Evolutionary conservation across 225 moss, liverwort and hornwort genomes (phyloP), one percentile per base, ranked within the genome.

Genomic region (Climacium dendroides): DNA sequence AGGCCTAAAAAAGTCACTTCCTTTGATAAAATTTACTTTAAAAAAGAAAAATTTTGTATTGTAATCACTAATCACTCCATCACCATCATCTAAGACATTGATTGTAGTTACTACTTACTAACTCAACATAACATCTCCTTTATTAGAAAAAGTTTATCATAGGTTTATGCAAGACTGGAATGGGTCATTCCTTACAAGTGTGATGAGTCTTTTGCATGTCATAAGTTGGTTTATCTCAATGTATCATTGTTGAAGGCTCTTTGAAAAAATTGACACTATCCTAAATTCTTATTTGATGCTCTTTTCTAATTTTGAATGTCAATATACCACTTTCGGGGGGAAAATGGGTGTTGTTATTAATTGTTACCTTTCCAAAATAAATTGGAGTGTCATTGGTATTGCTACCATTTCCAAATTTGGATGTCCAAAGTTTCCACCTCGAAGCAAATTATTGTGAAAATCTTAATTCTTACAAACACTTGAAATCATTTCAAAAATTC

Each of bases 141-240:
- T 66, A n/a, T 22, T 66, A 37, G 37, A 37, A 37, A 20, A 20
- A 65, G 0, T 4, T 0, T n/a, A 4, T 37, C 7, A 22, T 22
- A 1, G 1, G 0, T 22, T 22, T 6, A 22, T n/a, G 12, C 13
- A 67, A 37, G 23, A 37, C 37, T 67, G 37, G 22, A 37, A 67
- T 37, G 2, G 4, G 3, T 37, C 23, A 23, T 37, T 67, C n/a
- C n/a, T 1, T 1, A 0, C 7, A 34, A 7, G 9, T 63, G 0
- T 18, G 5, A 34, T 63, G 34, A 34, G 5, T 9, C 63, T 63
- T 63, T 63, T 63, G 32, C 63, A 34, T 34, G 5, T 63, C 8
- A 34, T 18, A 10, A 5, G 3, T 3, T 18, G 9, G 1, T 9
- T 63, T 17, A 63, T 8, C 17, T 32, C 28, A 17, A 14, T 32